A percentile compares a stretch with the other conserved stretches of the same genome.
Evolutionary conservation across 768 basidiomycete species (phyloP).

Genomic region (Naganishia friedmannii): DNA sequence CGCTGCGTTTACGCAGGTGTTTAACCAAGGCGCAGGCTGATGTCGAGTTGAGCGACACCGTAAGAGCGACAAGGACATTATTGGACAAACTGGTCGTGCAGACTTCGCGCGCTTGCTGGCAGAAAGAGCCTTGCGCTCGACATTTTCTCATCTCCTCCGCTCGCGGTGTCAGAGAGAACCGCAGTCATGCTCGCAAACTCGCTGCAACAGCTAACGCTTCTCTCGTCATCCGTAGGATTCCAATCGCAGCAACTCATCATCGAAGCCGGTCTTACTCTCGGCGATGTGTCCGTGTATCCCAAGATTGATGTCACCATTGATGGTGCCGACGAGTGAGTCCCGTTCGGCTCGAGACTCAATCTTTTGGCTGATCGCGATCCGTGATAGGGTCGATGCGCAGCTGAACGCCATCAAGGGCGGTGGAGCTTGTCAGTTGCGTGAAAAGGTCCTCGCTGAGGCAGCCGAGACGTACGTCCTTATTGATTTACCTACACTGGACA

Average conservation of each 20-base stretch:
- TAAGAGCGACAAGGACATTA: too few relatives aligned
- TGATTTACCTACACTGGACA: conserved; percentile 46
- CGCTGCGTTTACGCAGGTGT: too few relatives aligned
- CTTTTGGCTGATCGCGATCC: background rate
- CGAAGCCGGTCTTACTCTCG: conserved; percentile 68
- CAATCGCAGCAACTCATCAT: conserved; percentile 96
- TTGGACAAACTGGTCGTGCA: too few relatives aligned
- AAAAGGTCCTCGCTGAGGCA: conserved; percentile 96
- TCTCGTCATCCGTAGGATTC: conserved; percentile 60
- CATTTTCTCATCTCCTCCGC: too few relatives aligned
- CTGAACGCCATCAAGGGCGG: conserved; percentile 97
- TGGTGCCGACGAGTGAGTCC: conserved; percentile 86
- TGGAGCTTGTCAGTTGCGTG: conserved; percentile 90
- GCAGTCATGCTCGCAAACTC: background rate
- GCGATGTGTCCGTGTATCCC: conserved; percentile 85
- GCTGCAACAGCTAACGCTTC: background rate
- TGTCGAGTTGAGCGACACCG: too few relatives aligned
- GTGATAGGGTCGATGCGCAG: conserved; percentile 69
- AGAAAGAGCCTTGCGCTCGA: too few relatives aligned
- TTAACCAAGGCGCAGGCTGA: too few relatives aligned
- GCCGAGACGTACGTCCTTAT: conserved; percentile 65
- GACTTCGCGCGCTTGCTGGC: too few relatives aligned
- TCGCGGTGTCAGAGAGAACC: too few relatives aligned
- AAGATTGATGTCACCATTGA: conserved; percentile 94
- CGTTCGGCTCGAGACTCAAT: background rate